Evolutionary conservation across 768 basidiomycete species (phyloP).

Genomic region (Lenzites betulinus): DNA sequence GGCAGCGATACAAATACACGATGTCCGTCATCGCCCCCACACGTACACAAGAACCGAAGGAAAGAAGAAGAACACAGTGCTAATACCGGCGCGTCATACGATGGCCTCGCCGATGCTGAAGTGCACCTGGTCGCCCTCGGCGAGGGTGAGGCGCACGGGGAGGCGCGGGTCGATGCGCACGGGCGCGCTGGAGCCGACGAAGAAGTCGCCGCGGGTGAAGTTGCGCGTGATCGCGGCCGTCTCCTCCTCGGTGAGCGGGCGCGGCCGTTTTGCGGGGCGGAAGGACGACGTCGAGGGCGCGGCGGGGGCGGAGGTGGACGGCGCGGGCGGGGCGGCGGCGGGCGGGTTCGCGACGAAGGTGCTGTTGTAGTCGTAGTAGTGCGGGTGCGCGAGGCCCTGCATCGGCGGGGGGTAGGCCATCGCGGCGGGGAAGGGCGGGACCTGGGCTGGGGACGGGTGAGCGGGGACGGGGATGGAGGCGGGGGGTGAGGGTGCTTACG

Average conservation of each 20-base stretch:
- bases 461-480: constrained; percentile 14
- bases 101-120: constrained; percentile 55
- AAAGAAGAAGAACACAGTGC: background rate
- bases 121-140: constrained; percentile 83
- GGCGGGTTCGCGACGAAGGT: constrained; percentile 36
- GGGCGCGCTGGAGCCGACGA: constrained; percentile 76
- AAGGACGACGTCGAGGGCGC: constrained; percentile 75
- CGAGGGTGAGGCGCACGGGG: constrained; percentile 76
- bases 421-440: constrained; percentile 40
- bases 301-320: constrained; percentile 47
- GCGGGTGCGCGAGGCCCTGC: constrained; percentile 48
- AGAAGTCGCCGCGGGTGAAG: constrained; percentile 81
- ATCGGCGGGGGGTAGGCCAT: constrained; percentile 43
- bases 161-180: constrained; percentile 82
- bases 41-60: constrained; percentile 1
- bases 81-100: constrained; percentile 30
- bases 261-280: constrained; percentile 78
- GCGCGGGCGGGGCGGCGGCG: constrained; percentile 49
- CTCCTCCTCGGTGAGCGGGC: constrained; percentile 81
- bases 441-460: constrained; percentile 30
- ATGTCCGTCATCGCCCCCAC: constrained; percentile 12
- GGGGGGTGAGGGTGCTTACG: constrained; percentile 20
- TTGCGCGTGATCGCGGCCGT: constrained; percentile 82
- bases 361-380: constrained; percentile 78
- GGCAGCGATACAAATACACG: constrained; percentile 16